These are phyloP conservation scores for Otatea glauca DNA, from an alignment of 176 grass and related monocot genomes.

Conservation along the genomic window DNA sequence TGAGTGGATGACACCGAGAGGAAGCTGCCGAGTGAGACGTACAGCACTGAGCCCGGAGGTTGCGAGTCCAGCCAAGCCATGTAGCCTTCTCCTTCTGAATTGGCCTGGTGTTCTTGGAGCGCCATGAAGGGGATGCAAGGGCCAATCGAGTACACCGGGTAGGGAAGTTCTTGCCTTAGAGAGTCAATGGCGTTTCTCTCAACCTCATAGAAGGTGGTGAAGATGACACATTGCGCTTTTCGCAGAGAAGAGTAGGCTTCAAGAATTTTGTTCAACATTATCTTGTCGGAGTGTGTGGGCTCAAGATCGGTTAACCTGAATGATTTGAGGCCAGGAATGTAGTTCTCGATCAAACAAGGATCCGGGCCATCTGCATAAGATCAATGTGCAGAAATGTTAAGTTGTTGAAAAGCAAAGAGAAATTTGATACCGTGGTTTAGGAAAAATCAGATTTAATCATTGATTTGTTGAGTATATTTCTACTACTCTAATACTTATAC, in stretches of 20 bases:
- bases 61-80: constrained; percentile 50
- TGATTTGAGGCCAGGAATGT: constrained; percentile 45
- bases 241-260: constrained; percentile 25
- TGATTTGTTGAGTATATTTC: no score
- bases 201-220: constrained; percentile 52
- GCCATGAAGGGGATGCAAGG: constrained; percentile 44
- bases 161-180: constrained; percentile 18
- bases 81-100: neutral
- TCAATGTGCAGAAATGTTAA: neutral
- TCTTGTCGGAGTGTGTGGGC: neutral
- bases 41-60: constrained; percentile 38
- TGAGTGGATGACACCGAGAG: constrained; percentile 41
- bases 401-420: neutral
- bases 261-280: neutral
- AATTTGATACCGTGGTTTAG: no score
- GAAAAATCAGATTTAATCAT: no score
- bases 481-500: no score
- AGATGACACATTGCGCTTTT: constrained; percentile 39
- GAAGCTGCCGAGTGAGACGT: constrained; percentile 64
- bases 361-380: constrained; percentile 39
- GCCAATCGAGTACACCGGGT: constrained; percentile 32
- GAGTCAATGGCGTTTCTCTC: constrained; percentile 27
- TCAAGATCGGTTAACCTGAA: constrained; percentile 24
- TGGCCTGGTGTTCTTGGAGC: constrained; percentile 7
- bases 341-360: constrained; percentile 48